Conservation (phyloP, 2,329 filamentous ascomycete species). For the Pyrenophora teres region DNA sequence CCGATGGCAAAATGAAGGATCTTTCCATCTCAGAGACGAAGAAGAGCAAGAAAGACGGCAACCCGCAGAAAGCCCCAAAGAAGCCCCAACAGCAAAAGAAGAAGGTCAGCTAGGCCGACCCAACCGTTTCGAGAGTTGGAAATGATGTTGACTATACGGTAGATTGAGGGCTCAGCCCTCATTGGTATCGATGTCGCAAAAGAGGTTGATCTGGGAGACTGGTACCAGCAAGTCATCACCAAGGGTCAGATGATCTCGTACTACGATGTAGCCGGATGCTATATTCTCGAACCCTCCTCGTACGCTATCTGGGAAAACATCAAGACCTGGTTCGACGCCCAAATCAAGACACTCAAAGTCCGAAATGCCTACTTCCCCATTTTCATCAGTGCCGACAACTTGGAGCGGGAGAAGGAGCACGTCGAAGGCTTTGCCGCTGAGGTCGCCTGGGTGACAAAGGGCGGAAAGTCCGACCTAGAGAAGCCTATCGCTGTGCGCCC, state of each 20-base stretch:
- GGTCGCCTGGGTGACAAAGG: conserved; percentile 86
- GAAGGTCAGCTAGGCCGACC: conserved; percentile 34
- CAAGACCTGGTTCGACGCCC: conserved; percentile 61
- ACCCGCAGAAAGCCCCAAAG: conserved; percentile 38
- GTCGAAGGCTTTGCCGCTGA: conserved; percentile 96
- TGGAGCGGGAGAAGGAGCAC: conserved; percentile 88
- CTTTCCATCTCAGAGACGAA: conserved; percentile 47
- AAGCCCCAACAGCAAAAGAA: conserved; percentile 58
- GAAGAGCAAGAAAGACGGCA: conserved; percentile 46
- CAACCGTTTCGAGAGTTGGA: neutral
- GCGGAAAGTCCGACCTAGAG: conserved; percentile 91
- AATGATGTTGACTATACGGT: conserved; percentile 28
- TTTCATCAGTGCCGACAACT: conserved; percentile 80
- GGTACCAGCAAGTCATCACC: conserved; percentile 97
- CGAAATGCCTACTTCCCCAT: conserved; percentile 97
- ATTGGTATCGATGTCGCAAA: conserved; percentile 90
- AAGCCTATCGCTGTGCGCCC: conserved; percentile 73
- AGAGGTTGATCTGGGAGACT: conserved; percentile 83
- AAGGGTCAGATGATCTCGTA: conserved; percentile 99
- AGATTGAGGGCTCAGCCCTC: conserved; percentile 65
- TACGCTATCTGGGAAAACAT: conserved; percentile 72
- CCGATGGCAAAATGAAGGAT: conserved; percentile 54
- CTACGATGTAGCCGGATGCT: conserved; percentile 76
- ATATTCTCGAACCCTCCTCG: conserved; percentile 73
- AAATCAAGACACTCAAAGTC: conserved; percentile 89